phyloP scores from a whole-genome alignment of 352 stramenopile species.

The Blastocystis sp. region DNA sequence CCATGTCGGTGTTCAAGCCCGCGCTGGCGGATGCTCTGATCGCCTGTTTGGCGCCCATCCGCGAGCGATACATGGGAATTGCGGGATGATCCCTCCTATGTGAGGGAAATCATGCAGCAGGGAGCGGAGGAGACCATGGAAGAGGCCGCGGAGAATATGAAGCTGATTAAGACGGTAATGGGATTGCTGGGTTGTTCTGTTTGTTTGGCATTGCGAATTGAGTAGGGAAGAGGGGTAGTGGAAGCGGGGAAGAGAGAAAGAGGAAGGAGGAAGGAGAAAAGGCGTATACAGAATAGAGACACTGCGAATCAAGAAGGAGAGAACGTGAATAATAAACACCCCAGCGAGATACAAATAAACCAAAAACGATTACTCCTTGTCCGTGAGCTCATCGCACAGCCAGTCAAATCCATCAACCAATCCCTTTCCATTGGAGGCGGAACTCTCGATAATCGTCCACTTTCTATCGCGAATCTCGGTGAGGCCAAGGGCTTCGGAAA shows the following conservation, averaged over 20 bases:
- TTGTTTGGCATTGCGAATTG: too few species aligned
- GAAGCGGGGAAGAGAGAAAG: too few species aligned
- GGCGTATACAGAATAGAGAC: too few species aligned
- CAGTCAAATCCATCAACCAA: background rate
- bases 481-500: too few species aligned
- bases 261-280: too few species aligned
- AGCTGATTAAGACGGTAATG: background rate
- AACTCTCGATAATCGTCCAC: too few species aligned
- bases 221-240: too few species aligned
- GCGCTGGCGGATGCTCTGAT: conserved; percentile 88
- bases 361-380: conserved; percentile 76
- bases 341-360: too few species aligned
- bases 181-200: background rate
- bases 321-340: too few species aligned
- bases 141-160: background rate
- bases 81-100: conserved; percentile 81
- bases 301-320: too few species aligned
- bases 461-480: too few species aligned
- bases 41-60: conserved; percentile 89
- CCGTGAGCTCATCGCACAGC: conserved; percentile 72
- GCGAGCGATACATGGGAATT: conserved; percentile 85
- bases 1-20: conserved; percentile 89
- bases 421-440: too few species aligned
- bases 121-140: background rate
- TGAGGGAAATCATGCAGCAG: background rate